Base-by-base conservation (phyloP, 345 rosid species). In the Trapa incisa region DNA sequence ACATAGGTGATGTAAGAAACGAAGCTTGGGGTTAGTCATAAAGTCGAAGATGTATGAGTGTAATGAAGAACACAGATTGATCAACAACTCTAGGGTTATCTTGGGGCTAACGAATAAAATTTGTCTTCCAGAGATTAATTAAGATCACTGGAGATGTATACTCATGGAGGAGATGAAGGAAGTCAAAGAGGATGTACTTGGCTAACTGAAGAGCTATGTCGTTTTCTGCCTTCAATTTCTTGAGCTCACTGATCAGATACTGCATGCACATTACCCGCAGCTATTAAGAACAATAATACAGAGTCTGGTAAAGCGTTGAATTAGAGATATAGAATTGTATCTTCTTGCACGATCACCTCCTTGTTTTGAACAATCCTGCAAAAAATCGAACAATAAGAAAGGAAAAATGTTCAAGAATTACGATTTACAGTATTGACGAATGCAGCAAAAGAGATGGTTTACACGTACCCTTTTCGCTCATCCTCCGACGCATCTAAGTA, bases 291-390 rank as follows among this genome's bases (percentile, higher is more conserved):
- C 14, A 8, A 10, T 15, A 50, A 32, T 10, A 11, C 3, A 10
- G 43, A 62, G 37, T 22, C 29, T 22, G 29, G 29, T 22, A 22
- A 22, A 22, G 29, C 29, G 29, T 22, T 22, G 29, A 22, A 22
- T 22, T 22, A 22, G 8, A 15, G 14, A 2, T 5, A 42, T 33
- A 3, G 6, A 42, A 35, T n/a, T 37, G 42, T 0, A 35, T 61
- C 7, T 36, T 8, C 13, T 8, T 41, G 43, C 7, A 41, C 1
- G 43, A 41, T 35, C 50, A 65, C 67, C 67, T 65, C 67, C 67
- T 65, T 65, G 67, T 65, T 65, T 65, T 65, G 67, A 42, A 65
- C 17, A 65, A 29, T 65, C 32, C 67, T 65, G 53, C 67, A 65
- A 41, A 65, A 62, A 16, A 41, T 22, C 29, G 67, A 22, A 32